Conservation (phyloP, 2,329 filamentous ascomycete species). For the Cordyceps tenuipes region DNA sequence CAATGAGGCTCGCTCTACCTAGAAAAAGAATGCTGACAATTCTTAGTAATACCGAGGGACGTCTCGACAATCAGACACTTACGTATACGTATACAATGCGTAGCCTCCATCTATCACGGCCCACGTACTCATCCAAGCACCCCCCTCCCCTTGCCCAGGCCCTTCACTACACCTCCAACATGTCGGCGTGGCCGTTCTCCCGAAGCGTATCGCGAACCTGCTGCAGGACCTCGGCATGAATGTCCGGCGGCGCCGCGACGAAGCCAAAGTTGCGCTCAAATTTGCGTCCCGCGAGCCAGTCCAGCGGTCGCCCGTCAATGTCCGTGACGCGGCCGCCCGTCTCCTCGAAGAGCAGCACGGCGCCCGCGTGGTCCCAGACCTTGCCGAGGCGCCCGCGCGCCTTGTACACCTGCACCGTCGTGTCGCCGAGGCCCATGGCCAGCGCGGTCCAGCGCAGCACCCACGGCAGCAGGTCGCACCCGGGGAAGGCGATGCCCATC, state of each 20-base stretch:
- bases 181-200: constrained; percentile 22
- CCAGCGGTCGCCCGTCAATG: constrained; percentile 42
- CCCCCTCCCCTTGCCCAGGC: no score
- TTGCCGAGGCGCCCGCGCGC: constrained; percentile 40
- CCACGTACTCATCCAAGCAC: no score
- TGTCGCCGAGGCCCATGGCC: constrained; percentile 44
- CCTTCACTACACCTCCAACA: neutral
- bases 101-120: no score
- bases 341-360: constrained; percentile 51
- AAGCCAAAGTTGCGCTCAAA: constrained; percentile 47
- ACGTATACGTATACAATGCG: no score
- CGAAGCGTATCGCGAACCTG: constrained; percentile 71
- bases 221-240: constrained; percentile 41
- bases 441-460: constrained; percentile 47
- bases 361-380: constrained; percentile 53
- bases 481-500: constrained; percentile 36
- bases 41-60: no score
- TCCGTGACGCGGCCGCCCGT: constrained; percentile 48
- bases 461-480: constrained; percentile 48
- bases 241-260: constrained; percentile 39
- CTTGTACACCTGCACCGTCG: constrained; percentile 50
- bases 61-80: no score
- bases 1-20: no score
- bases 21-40: no score
- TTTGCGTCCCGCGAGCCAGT: constrained; percentile 39